Evolutionary conservation across 148 eudicot genomes (phyloP).

Genomic region (Drosera capensis): DNA sequence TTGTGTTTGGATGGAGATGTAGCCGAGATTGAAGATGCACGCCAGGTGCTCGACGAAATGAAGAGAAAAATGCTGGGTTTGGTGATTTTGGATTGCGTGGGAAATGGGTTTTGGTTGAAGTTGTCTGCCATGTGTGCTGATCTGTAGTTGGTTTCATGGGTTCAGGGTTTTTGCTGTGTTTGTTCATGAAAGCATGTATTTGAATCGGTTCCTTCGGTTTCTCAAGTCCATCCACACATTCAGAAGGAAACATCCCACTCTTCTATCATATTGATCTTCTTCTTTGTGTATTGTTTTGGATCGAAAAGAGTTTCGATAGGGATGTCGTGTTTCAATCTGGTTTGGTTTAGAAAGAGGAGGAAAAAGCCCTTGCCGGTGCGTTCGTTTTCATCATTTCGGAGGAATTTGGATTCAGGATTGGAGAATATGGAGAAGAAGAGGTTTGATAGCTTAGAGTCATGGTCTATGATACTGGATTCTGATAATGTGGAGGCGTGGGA

Average conservation of each 20-base stretch:
- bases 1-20: too few species aligned
- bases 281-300: background rate
- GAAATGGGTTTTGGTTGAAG: too few species aligned
- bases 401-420: slow-evolving; percentile 25
- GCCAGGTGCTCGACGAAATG: too few species aligned
- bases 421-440: slow-evolving; percentile 72
- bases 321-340: slow-evolving; percentile 40
- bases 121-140: too few species aligned
- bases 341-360: slow-evolving; percentile 34
- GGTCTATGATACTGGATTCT: slow-evolving; percentile 96
- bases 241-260: slow-evolving; percentile 30
- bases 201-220: slow-evolving; percentile 67
- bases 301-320: slow-evolving; percentile 26
- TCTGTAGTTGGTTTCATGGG: too few species aligned
- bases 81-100: too few species aligned
- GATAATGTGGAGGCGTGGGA: slow-evolving; percentile 88
- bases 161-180: slow-evolving; percentile 3
- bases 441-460: slow-evolving; percentile 88
- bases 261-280: slow-evolving; percentile 4
- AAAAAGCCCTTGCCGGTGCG: slow-evolving; percentile 22
- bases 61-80: too few species aligned
- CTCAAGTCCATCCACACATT: slow-evolving; percentile 57
- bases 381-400: slow-evolving; percentile 32
- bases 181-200: slow-evolving; percentile 34
- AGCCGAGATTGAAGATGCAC: too few species aligned